Evolutionary conservation across 2,329 filamentous ascomycete species (phyloP), one percentile per base, ranked within the genome.

Genomic region (Colletotrichum lupini): DNA sequence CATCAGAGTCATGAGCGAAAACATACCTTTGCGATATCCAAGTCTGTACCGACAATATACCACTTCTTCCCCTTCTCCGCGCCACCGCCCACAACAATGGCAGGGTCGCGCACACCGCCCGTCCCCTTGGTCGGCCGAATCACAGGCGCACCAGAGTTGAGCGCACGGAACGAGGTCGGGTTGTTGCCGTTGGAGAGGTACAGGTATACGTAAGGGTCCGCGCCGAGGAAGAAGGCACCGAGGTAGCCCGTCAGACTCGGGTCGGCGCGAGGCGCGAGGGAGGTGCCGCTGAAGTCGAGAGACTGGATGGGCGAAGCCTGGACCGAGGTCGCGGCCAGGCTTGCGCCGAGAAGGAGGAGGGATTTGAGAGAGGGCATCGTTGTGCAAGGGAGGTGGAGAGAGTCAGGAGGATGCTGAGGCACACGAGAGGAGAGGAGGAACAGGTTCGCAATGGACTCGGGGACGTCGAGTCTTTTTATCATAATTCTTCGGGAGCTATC

Each of bases 31-130:
- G 76, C 85, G 63, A 89, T 89, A 68, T 90, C 79, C 12, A 90
- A 78, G 75, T 90, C 88, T 0, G 87, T 89, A 1, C 87, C 87
- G 60, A 89, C 82, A 60, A 89, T 88, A 73, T 87, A 89, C 86
- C 87, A 89, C 78, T 88, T 89, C 75, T 81, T 83, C 0, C 85
- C 85, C 0, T 82, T 84, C 37, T 89, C 85, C 2, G 71, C 74
- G 3, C 87, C 86, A 3, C 84, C 85, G 1, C 86, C 86, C 9
- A 81, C 76, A 22, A 89, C 83, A 26, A 89, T 83, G 5, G 84
- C 84, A 1, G 87, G 87, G 65, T 90, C 88, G 11, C 88, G 82
- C 2, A 90, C 86, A 22, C 87, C 88, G 0, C 82, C 81, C 0
- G 87, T 89, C 14, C 88, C 88, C 67, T 85, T 82, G 0, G 85